These are phyloP conservation scores for rapeseed (Brassica napus) DNA, from an alignment of 345 rosid species.

Conservation along the genomic window Da-Ae NC_063435.1:1422501-1423000, in stretches of 20 bases:
- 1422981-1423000: conserved; percentile 83
- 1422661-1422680: neutral
- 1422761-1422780: conserved; percentile 43
- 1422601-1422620: conserved; percentile 3
- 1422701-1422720: neutral
- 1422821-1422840: conserved; percentile 62
- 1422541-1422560: neutral
- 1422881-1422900: conserved; percentile 53
- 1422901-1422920: conserved; percentile 30
- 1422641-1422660: neutral
- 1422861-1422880: conserved; percentile 79
- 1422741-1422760: neutral
- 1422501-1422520: neutral
- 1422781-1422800: conserved; percentile 53
- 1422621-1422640: conserved; percentile 19
- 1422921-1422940: conserved; percentile 30
- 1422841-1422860: conserved; percentile 88
- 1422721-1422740: conserved; percentile 7
- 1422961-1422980: conserved; percentile 74
- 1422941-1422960: conserved; percentile 64
- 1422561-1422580: neutral
- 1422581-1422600: neutral
- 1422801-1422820: conserved; percentile 72
- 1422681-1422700: neutral
- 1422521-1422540: neutral